Conservation (phyloP, 768 basidiomycete species). For the Phallus indusiatus region DNA sequence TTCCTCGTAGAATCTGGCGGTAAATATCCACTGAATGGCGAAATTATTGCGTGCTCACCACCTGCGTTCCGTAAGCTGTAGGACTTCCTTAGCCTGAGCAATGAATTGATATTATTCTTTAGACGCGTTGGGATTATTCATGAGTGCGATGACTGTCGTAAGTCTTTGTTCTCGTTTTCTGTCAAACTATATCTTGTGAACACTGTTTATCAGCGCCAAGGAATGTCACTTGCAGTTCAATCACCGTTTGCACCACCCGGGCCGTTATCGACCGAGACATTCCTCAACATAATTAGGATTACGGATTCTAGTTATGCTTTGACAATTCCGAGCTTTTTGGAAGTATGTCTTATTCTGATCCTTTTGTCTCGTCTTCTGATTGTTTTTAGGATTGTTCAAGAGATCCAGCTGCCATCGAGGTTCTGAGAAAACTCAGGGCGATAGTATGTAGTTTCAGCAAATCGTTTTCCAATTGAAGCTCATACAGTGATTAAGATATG, state of each 20-base stretch:
- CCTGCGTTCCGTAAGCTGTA: constrained; percentile 16
- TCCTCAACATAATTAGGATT: neutral
- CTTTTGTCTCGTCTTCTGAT: neutral
- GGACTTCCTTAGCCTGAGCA: constrained; percentile 21
- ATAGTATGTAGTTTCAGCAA: neutral
- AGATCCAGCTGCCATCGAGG: neutral
- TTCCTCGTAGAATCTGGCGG: neutral
- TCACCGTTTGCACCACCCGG: neutral
- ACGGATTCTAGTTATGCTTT: neutral
- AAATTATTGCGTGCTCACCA: neutral
- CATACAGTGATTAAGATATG: neutral
- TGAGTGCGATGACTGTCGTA: neutral
- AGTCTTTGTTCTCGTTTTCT: neutral
- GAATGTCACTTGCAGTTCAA: neutral
- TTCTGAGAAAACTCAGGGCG: neutral
- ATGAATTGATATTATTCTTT: constrained; percentile 17
- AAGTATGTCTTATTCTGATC: neutral
- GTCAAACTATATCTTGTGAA: too few relatives aligned
- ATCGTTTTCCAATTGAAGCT: neutral
- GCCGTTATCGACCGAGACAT: neutral
- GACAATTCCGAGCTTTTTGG: neutral
- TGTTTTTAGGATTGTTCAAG: neutral
- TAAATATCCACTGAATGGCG: constrained; percentile 14
- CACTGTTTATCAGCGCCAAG: neutral
- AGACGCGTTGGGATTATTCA: neutral